Evolutionary conservation across 2,329 filamentous ascomycete genomes (phyloP).

Genomic region (Magnaporthiopsis incrustans): DNA sequence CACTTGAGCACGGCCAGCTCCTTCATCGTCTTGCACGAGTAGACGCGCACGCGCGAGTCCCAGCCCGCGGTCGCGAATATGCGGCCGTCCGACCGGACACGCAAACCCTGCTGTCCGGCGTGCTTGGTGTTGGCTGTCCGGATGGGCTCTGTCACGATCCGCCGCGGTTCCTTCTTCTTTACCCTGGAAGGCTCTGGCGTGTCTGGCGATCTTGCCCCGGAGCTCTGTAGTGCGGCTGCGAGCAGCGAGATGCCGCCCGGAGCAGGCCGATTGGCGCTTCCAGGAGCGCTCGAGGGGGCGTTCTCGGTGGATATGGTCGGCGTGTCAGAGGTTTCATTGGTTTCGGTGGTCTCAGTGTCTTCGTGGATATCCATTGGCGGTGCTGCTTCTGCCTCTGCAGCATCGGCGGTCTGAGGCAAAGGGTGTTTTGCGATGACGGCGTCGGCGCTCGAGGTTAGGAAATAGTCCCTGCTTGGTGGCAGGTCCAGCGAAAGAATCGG

Average conservation of each 20-base stretch:
- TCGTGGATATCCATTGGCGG: not conserved
- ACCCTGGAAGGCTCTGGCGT: too few relatives aligned
- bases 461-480: slow-evolving; percentile 42
- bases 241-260: slow-evolving; percentile 18
- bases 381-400: not conserved
- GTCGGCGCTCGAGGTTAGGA: slow-evolving; percentile 78
- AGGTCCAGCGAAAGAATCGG: slow-evolving; percentile 70
- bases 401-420: slow-evolving; percentile 26
- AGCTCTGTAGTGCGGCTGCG: slow-evolving; percentile 18
- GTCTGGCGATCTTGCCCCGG: slow-evolving; percentile 8
- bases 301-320: not conserved
- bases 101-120: slow-evolving; percentile 77
- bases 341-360: not conserved
- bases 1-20: slow-evolving; percentile 90
- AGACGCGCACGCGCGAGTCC: slow-evolving; percentile 77
- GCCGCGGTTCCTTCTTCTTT: not conserved
- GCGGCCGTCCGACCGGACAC: slow-evolving; percentile 68
- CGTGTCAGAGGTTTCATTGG: not conserved
- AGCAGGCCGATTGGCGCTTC: not conserved
- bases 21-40: slow-evolving; percentile 70
- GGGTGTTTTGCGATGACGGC: slow-evolving; percentile 70
- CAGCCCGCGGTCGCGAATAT: slow-evolving; percentile 89
- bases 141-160: slow-evolving; percentile 36
- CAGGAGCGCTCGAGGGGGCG: not conserved
- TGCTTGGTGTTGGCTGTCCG: slow-evolving; percentile 72